Conservation (phyloP, 2,329 filamentous ascomycete species). For the Parastagonospora avenae region DNA sequence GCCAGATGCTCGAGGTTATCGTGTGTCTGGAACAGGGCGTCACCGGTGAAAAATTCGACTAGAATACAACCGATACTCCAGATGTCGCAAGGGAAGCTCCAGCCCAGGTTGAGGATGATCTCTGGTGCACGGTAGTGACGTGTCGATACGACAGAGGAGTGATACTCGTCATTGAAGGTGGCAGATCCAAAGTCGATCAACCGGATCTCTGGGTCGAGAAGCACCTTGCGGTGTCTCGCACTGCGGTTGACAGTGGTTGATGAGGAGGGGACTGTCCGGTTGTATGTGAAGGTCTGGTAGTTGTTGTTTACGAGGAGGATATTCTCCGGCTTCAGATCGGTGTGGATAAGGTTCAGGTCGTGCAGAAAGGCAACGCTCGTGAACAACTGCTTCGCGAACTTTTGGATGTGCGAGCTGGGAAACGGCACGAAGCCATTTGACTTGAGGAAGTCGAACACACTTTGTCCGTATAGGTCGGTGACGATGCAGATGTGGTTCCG, state of each 20-base stretch:
- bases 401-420: constrained; percentile 97
- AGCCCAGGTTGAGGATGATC: constrained; percentile 70
- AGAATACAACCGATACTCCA: constrained; percentile 73
- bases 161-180: constrained; percentile 71
- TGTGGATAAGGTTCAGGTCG: constrained; percentile 96
- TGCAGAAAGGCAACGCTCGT: constrained; percentile 99
- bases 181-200: constrained; percentile 72
- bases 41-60: constrained; percentile 71
- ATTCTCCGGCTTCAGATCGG: constrained; percentile 73
- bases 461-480: constrained; percentile 81
- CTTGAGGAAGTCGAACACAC: constrained; percentile 98
- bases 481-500: constrained; percentile 93
- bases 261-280: constrained; percentile 68
- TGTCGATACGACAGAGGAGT: constrained; percentile 70
- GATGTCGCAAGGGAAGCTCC: constrained; percentile 71
- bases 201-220: constrained; percentile 69
- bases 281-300: constrained; percentile 73
- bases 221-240: constrained; percentile 65
- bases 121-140: constrained; percentile 70
- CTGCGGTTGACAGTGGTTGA: constrained; percentile 62
- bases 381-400: constrained; percentile 91
- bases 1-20: constrained; percentile 71
- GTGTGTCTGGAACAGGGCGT: constrained; percentile 71
- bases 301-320: constrained; percentile 68
- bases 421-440: constrained; percentile 95